Base-by-base conservation (phyloP, 2,329 filamentous ascomycete genomes). In the Aspergillus cejpii region DNA sequence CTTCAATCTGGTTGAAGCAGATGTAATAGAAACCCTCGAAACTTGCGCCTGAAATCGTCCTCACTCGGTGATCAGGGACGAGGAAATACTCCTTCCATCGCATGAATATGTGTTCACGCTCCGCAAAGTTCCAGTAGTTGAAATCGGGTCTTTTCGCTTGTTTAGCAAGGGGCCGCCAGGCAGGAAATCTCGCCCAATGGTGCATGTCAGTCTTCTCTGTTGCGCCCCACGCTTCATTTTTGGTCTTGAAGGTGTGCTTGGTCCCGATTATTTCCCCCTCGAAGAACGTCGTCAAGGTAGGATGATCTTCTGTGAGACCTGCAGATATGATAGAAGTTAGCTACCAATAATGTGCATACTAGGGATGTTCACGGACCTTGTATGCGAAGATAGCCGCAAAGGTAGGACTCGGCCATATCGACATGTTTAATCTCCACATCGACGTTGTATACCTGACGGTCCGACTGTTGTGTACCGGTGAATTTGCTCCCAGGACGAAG, bases 21-120 rank as follows among this genome's bases (percentile, higher is more conserved):
- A 98, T 97, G 62, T 98, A 98, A 66, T 97, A 98, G 65, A 98
- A 98, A 0, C 92, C 92, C 63, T 98, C 92, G 49, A 97, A 98
- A 61, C 91, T 97, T 6, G 92, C 92, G 14, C 92, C 92, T 26
- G 82, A 86, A 50, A 98, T 95, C 8, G 87, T 94, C 49, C 84
- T 80, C 15, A 97, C 89, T 12, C 87, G 80, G 65, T 98, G 92
- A 60, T 98, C 90, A 1, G 92, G 92, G 0, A 98, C 92, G 0
- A 98, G 74, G 60, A 98, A 98, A 59, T 94, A 89, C 63, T 98
- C 92, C 68, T 98, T 98, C 92, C 92, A 98, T 49, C 92, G 82
- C 92, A 98, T 98, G 62, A 96, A 98, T 24, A 98, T 83, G 64
- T 94, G 83, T 56, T 96, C 90, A 52, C 82, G 77, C 62, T 94